Percentiles rank a stretch among this genome's conserved stretches.
Evolutionary conservation across 352 stramenopile genomes (phyloP).

Genomic region (Globisporangium cylindrosporum): DNA sequence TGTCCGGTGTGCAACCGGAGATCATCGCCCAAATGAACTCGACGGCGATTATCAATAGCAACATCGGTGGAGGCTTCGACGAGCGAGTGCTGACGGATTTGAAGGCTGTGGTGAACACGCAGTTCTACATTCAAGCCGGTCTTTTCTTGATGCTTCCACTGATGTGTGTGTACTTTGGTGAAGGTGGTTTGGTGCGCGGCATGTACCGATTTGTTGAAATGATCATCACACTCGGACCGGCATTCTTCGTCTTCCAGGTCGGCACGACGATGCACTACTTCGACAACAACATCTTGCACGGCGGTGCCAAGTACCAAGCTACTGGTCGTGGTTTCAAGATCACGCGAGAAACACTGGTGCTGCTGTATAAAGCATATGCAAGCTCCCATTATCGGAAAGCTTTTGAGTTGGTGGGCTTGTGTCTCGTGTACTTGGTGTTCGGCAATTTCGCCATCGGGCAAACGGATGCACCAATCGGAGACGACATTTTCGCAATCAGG

Average conservation of each 20-base stretch:
- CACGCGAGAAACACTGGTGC: constrained; percentile 70
- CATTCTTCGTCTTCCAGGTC: constrained; percentile 82
- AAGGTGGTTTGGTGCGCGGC: constrained; percentile 58
- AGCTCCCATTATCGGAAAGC: constrained; percentile 74
- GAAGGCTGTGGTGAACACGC: constrained; percentile 68
- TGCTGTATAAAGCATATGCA: constrained; percentile 76
- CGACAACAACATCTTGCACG: constrained; percentile 75
- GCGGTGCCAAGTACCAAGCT: constrained; percentile 72
- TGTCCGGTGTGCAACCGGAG: constrained; percentile 61
- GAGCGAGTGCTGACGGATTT: constrained; percentile 57
- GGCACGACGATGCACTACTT: constrained; percentile 86
- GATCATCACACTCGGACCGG: constrained; percentile 65
- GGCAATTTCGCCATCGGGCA: constrained; percentile 70
- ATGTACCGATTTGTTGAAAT: constrained; percentile 71
- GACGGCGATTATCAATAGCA: constrained; percentile 52
- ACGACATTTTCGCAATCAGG: constrained; percentile 51
- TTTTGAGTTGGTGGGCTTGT: constrained; percentile 69
- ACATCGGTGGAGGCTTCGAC: constrained; percentile 56
- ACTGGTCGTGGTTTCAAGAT: constrained; percentile 85
- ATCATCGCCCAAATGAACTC: constrained; percentile 71
- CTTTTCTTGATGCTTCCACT: constrained; percentile 70
- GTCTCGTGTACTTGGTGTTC: constrained; percentile 62
- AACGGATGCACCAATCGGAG: constrained; percentile 39
- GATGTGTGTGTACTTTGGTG: constrained; percentile 74
- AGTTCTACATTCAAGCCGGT: constrained; percentile 83